Base-by-base conservation (phyloP, 2,329 filamentous ascomycete species). In the Raffaelea arxii region DNA sequence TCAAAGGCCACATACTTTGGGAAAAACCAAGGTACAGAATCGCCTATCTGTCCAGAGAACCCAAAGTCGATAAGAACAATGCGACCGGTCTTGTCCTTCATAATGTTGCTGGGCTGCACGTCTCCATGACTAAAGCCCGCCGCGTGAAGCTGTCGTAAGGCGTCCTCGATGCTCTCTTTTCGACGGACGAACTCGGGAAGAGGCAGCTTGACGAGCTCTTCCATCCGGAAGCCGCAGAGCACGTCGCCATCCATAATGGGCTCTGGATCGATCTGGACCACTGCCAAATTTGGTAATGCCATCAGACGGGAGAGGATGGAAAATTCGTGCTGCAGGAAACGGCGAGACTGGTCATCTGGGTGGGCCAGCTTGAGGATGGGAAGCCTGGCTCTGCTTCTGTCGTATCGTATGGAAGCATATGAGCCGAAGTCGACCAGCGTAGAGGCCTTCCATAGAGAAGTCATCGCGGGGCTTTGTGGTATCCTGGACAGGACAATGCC, bases 1-100 rank as follows among this genome's bases (percentile, higher is more conserved):
- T 42, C 24, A 21, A 42, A 42, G 40, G 21, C 22, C 40, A 42
- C 24, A 42, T 42, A 42, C 25, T 27, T 25, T 42, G 40, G 25
- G 30, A 42, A 42, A 42, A 42, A 42, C 14, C 16, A 30, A 42
- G 40, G 40, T 27, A 21, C 21, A 19, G 10, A 23, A 42, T 42
- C 40, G 25, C 40, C 39, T 41, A 42, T 30, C 16, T 42, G 40
- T 30, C 40, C 40, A 42, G 40, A 30, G 40, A 42, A 42, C 24
- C 40, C 40, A n/a, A 42, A 42, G 40, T 42, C 40, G 40, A 42
- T 42, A 30, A 42, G 40, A 42, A 42, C 40, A 30, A 42, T 42
- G 24, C 40, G 40, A 42, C 40, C 40, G 21, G 9, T 42, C 30
- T 42, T 42, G 40, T 42, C 40, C 40, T 42, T 42, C 40, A 42